Evolutionary conservation across 306 rosid genomes (phyloP).

Genomic region (Notholithocarpus densiflorus): DNA sequence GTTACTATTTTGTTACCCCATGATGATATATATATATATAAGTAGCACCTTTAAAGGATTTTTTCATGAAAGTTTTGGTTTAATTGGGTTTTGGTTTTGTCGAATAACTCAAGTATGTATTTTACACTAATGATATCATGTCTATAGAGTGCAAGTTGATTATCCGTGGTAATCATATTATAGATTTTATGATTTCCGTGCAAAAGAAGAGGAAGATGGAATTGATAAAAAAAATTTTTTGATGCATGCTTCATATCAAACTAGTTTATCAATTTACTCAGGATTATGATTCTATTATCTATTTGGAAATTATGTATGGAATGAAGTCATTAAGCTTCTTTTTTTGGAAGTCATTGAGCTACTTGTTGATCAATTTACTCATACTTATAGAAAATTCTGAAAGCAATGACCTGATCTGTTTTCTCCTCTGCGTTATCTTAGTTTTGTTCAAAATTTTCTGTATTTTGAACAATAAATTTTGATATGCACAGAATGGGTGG

Average conservation of each 20-base stretch:
- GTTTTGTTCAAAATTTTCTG: constrained; percentile 1
- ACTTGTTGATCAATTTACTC: not conserved
- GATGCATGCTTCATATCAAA: not conserved
- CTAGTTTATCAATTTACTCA: not conserved
- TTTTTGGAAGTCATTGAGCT: no score
- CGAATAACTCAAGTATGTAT: not conserved
- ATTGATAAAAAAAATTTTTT: not conserved
- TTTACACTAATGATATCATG: not conserved
- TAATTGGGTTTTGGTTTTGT: not conserved
- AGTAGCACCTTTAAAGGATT: not conserved
- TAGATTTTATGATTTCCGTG: not conserved
- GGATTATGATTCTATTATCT: not conserved
- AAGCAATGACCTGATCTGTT: not conserved
- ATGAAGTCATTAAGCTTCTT: no score
- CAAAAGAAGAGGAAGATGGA: not conserved
- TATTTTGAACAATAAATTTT: constrained; percentile 10
- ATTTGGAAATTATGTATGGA: not conserved
- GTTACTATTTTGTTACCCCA: not conserved
- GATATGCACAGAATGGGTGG: constrained; percentile 57
- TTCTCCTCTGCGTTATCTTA: constrained; percentile 6
- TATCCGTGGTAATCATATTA: not conserved
- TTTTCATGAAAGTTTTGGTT: not conserved
- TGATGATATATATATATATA: not conserved
- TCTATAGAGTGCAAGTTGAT: not conserved
- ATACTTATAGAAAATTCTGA: not conserved